These are phyloP conservation scores for Kluyveromyces dobzhanskii DNA, from an alignment of 805 yeast species.

Conservation along the genomic window DNA sequence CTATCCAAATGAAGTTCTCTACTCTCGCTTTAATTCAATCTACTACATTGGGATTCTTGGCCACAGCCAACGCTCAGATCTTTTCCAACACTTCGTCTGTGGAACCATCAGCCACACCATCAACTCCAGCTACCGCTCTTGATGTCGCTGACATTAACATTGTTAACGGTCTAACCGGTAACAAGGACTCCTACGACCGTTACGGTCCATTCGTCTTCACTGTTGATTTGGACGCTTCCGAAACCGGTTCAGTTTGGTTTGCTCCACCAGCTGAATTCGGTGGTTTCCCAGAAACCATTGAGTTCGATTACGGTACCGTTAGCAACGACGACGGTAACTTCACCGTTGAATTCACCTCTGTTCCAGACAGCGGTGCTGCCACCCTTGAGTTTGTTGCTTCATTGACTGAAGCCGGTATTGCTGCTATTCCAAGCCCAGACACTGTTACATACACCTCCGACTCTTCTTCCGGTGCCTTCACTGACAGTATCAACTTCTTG, in stretches of 20 bases:
- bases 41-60: constrained; percentile 1
- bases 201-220: constrained; percentile 4
- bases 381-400: constrained; percentile 3
- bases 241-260: constrained; percentile 8
- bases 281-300: constrained; percentile 4
- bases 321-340: constrained; percentile 6
- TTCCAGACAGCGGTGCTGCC: constrained; percentile 7
- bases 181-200: constrained; percentile 3
- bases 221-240: constrained; percentile 5
- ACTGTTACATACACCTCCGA: constrained; percentile 4
- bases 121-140: constrained; percentile 1
- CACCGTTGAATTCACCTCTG: constrained; percentile 7
- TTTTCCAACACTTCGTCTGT: constrained; percentile 2
- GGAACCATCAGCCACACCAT: neutral
- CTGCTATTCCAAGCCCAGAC: constrained; percentile 3
- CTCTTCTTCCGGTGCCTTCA: constrained; percentile 7
- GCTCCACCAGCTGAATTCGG: constrained; percentile 6
- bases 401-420: constrained; percentile 2
- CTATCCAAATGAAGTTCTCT: constrained; percentile 1
- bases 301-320: constrained; percentile 7
- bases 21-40: neutral
- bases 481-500: constrained; percentile 5
- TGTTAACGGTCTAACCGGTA: constrained; percentile 1
- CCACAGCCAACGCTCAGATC: constrained; percentile 2
- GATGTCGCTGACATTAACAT: constrained; percentile 2